Base-by-base conservation (phyloP, 202 grass and related monocot genomes). In the Panicum hallii region DNA sequence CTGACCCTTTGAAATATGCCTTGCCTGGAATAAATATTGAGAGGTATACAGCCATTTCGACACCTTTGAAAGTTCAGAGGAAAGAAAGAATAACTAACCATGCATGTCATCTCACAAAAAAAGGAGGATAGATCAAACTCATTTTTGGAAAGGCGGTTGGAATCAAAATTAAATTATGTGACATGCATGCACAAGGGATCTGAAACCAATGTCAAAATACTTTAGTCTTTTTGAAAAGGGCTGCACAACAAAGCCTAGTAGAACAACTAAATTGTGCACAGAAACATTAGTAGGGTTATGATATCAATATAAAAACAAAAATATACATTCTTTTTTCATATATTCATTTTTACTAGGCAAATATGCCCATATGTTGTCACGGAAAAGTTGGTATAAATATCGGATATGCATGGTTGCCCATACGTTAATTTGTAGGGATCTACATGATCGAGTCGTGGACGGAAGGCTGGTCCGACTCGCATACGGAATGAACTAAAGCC, bases 1-100 rank as follows among this genome's bases (percentile, higher is more conserved):
- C 36, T 75, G 42, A 50, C 66, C 46, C 45, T 70, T 43, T 60
- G 10, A 86, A 72, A 77, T 86, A 75, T 84, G 42, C 48, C 8
- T 78, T 78, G 48, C 28, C 2, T 65, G 46, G 11, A 32, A 67
- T 49, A 83, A 80, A 79, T 30, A 77, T 48, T 16, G 9, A 57
- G 66, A 40, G 16, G 60, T n/a, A 38, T 52, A 60, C 15, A 75
- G 50, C 6, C 77, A 80, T 67, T n/a, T 26, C 1, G 26, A 48
- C 1, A 41, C 11, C 30, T 77, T 76, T 43, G 65, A 58, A 73
- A 82, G 28, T 60, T 61, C 20, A 58, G 8, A 87, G 9, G 60
- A 22, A 11, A 12, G 13, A 64, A 64, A 47, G 10, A 58, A 64
- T n/a, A 80, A 56, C 62, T 62, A 67, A 26, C 3, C 61, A 60